Base-by-base conservation (phyloP, 2,329 filamentous ascomycete genomes). In the Microcyclospora pomicola region DNA sequence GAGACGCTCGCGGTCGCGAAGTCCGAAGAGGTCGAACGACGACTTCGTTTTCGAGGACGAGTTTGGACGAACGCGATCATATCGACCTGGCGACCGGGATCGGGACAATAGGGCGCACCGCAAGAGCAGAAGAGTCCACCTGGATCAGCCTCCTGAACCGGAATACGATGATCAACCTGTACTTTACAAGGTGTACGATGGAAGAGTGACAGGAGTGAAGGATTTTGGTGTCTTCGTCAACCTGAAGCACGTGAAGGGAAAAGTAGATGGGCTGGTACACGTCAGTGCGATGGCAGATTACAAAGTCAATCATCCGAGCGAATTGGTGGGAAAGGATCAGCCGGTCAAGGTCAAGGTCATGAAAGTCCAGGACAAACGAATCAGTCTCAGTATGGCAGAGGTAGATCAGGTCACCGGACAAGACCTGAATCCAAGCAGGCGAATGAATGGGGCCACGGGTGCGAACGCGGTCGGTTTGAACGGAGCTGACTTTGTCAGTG, bases 211-310 rank as follows among this genome's bases (percentile, higher is more conserved):
- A 0, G 86, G 87, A 0, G 70, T 98, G 38, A 96, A 95, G 53
- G 85, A 95, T 44, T 98, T 96, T 61, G 91, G 91, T 9, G 86
- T 79, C 0, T 98, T 98, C 59, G 86, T 96, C 41, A 94, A 92
- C 49, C 59, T 98, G n/a, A 73, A 80, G 48, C 82, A 86, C 13
- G 80, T 98, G 1, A 77, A 72, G 50, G 88, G 87, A 34, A 92
- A 86, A 59, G 81, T 92, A 1, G 87, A 95, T 55, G 91, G 91
- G 0, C 67, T 98, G 46, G 88, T 98, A 1, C 91, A 98, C 56
- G 77, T 98, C 19, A 95, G 88, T 15, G 82, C 84, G 15, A 80
- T 98, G 59, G 75, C 80, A 35, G 79, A 87, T 42, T 83, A 85
- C 3, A 78, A 91, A 34, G 82, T 98, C 31, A 91, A 88, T 46